Evolutionary conservation across 306 rosid genomes (phyloP), one percentile per base, ranked within the genome.

Genomic region (Bauhinia variegata): DNA sequence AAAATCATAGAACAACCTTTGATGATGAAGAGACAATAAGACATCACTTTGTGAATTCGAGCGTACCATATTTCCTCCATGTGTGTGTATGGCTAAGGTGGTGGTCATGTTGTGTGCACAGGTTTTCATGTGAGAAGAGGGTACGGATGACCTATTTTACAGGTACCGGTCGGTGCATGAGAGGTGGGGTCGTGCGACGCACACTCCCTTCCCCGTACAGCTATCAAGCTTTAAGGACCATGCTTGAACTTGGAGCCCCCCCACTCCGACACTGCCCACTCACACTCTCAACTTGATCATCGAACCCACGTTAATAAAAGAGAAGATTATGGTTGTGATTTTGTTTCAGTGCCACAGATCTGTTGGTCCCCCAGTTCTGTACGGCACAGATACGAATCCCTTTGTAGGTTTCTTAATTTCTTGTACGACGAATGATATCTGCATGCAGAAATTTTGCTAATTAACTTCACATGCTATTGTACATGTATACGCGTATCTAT

Each of bases 331-430:
- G 76, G 49, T 53, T 70, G 60, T 60, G 70, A 63, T 73, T 70
- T 70, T 68, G 82, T 73, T 59, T 64, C 74, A 70, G 76, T 60
- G 67, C 18, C 16, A 30, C 56, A 67, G 60, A 82, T 77, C 41
- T 60, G 70, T 79, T 71, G 87, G 95, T 53, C 85, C 89, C 81
- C 44, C 13, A 32, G 41, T 37, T 42, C 9, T 71, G 85, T 58
- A 83, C 82, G 78, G 55, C 47, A 44, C 6, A 60, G 57, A 65
- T 72, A 57, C 47, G 65, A 66, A 66, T 74, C 60, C 51, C 54
- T 46, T 28, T 43, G 57, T 54, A 49, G 59, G 66, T 53, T 56
- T 68, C 51, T 28, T 46, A 34, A 60, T 6, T 36, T 60, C 56
- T n/a, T 11, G 64, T 54, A 16, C 51, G 28, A 23, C 28, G 2